Evolutionary conservation across 1,284 basidiomycete species (phyloP), one percentile per base, ranked within the genome.

Genomic region (Ustilago sp.): DNA sequence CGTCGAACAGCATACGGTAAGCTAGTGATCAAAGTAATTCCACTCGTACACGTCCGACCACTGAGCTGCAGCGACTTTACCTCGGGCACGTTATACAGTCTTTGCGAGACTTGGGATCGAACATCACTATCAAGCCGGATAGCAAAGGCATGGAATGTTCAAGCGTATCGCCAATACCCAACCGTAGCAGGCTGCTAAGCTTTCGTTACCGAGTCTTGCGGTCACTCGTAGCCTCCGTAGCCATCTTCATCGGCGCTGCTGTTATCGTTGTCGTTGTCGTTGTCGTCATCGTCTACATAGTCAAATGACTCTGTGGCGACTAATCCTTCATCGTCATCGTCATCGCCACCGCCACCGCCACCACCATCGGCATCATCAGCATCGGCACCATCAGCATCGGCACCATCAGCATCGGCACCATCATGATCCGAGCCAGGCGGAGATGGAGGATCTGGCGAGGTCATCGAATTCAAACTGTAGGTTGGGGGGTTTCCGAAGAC

Each of bases 361-460:
- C 43, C 43, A 4, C 38, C 19, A 35, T 60, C 34, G 41, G 17
- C 38, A 31, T 17, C 50, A 39, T 59, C 39, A 4, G 53, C 50
- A 4, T 31, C 51, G 6, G 66, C 72, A 4, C n/a, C 45, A 11
- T 69, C 72, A 8, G 19, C 19, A 19, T 5, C 19, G 41, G 13
- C 47, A 13, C 50, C 35, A 3, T 59, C 53, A 4, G 53, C 50
- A 4, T 31, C 51, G 6, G 66, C 72, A 4, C n/a, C 45, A 11
- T 69, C 72, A 8, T 59, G 62, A 35, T 62, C 63, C 2, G 69
- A 69, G 6, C 28, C 34, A 48, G 69, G 69, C 7, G 74, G 74
- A 13, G 65, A 59, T n/a, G 69, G 63, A 7, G 74, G 74, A 47
- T 71, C 68, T 0, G 74, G 74, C 55, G 69, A 72, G 8, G 69